Evolutionary conservation across 805 yeast genomes (phyloP).

Genomic region (Starmerella floris): DNA sequence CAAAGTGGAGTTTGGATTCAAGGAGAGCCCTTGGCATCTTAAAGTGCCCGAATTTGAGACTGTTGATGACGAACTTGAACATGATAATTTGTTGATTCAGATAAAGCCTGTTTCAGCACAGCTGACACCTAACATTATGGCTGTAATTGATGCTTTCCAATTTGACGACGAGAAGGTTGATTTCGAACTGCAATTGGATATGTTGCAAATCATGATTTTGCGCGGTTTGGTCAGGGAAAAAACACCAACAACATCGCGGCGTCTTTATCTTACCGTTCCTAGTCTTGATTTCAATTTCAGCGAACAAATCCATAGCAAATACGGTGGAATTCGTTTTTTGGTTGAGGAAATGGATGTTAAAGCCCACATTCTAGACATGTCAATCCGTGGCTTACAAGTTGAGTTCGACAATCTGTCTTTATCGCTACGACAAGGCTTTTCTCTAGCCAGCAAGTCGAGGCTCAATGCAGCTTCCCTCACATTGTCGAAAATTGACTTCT

Average conservation of each 20-base stretch:
- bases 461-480: constrained; percentile 23
- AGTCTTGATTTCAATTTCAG: constrained; percentile 32
- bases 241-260: not conserved
- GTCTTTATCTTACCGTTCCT: constrained; percentile 33
- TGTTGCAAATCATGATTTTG: constrained; percentile 48
- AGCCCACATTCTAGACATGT: not conserved
- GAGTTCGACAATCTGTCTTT: constrained; percentile 18
- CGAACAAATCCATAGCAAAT: constrained; percentile 14
- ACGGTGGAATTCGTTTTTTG: constrained; percentile 4
- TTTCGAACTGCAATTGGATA: constrained; percentile 45
- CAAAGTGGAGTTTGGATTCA: constrained; percentile 5
- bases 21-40: constrained; percentile 13
- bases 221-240: constrained; percentile 28
- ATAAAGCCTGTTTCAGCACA: constrained; percentile 39
- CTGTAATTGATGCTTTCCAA: constrained; percentile 30
- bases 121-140: constrained; percentile 36
- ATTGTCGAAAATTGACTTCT: constrained; percentile 25
- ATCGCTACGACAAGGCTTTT: constrained; percentile 16
- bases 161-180: constrained; percentile 30
- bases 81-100: constrained; percentile 43
- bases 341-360: constrained; percentile 14
- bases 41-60: constrained; percentile 15
- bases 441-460: constrained; percentile 4
- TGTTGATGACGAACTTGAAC: constrained; percentile 29
- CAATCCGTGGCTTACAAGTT: constrained; percentile 8